phyloP scores from a whole-genome alignment of 1,284 basidiomycete species.

The Ustilago loliicola region DNA sequence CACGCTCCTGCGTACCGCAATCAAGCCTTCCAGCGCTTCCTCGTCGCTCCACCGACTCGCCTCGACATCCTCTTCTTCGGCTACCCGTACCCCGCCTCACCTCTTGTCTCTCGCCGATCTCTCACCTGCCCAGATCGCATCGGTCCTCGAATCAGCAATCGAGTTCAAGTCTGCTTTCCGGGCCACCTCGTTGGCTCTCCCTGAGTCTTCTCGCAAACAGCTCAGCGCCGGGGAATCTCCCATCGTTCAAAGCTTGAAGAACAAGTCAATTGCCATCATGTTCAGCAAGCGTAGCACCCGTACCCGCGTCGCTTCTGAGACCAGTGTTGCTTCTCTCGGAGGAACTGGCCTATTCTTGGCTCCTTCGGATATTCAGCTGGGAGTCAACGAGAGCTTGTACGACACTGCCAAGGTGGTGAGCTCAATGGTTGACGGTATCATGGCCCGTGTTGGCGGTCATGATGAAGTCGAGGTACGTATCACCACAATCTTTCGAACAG shows the following conservation, averaged over 20 bases:
- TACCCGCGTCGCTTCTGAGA: slow-evolving; percentile 90
- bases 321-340: slow-evolving; percentile 70
- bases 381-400: slow-evolving; percentile 89
- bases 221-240: slow-evolving; percentile 38
- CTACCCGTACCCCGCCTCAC: slow-evolving; percentile 33
- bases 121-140: slow-evolving; percentile 78
- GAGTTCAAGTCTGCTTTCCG: slow-evolving; percentile 75
- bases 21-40: neutral
- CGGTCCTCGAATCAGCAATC: slow-evolving; percentile 77
- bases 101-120: slow-evolving; percentile 89
- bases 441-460: slow-evolving; percentile 93
- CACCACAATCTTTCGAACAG: neutral
- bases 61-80: slow-evolving; percentile 30
- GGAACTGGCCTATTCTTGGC: slow-evolving; percentile 95
- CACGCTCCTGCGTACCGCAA: slow-evolving; percentile 15
- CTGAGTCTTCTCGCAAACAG: slow-evolving; percentile 39
- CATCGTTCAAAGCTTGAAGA: slow-evolving; percentile 76
- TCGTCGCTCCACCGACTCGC: slow-evolving; percentile 27
- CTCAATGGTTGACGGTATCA: slow-evolving; percentile 96
- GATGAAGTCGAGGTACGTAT: slow-evolving; percentile 80
- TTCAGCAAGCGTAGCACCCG: slow-evolving; percentile 95
- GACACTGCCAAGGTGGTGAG: slow-evolving; percentile 87
- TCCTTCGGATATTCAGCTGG: slow-evolving; percentile 90
- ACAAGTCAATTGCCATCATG: slow-evolving; percentile 87
- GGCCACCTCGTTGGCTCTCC: slow-evolving; percentile 74